phyloP scores from a whole-genome alignment of 2,329 filamentous ascomycete species.

The Proliferodiscus dingleyae region DNA sequence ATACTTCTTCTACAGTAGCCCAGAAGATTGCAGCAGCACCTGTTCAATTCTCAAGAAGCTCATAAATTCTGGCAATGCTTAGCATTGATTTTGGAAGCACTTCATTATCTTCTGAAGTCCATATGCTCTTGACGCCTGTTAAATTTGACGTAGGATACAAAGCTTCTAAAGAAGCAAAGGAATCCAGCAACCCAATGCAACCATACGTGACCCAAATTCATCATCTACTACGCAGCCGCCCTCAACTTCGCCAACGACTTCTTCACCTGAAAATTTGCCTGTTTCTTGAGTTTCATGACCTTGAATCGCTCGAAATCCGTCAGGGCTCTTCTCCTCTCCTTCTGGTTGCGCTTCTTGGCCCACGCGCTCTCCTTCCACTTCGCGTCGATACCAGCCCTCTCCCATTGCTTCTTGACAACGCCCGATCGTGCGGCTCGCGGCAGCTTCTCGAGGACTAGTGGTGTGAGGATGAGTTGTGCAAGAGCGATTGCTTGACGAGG shows the following conservation, averaged over 20 bases:
- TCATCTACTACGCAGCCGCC: conserved; percentile 62
- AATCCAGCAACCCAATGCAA: conserved; percentile 53
- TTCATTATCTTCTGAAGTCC: conserved; percentile 48
- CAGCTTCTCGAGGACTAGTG: conserved; percentile 80
- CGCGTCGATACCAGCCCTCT: conserved; percentile 82
- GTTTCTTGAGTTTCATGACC: conserved; percentile 98
- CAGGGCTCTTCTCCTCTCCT: conserved; percentile 80
- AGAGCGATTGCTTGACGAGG: conserved; percentile 84
- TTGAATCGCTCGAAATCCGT: conserved; percentile 99
- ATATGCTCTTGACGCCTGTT: conserved; percentile 60
- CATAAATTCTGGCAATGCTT: conserved; percentile 17
- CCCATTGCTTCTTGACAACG: conserved; percentile 83
- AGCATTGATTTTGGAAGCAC: conserved; percentile 17
- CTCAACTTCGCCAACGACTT: conserved; percentile 94
- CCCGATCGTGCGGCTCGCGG: conserved; percentile 79
- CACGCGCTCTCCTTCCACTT: conserved; percentile 91
- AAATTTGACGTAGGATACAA: conserved; percentile 60
- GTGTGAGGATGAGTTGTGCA: conserved; percentile 80
- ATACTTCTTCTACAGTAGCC: background rate
- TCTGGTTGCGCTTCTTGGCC: conserved; percentile 88
- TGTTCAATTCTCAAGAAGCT: background rate
- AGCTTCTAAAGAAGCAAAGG: conserved; percentile 54
- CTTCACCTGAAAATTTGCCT: conserved; percentile 96
- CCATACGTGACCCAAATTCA: conserved; percentile 38
- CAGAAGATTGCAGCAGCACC: conserved; percentile 1